phyloP scores from a whole-genome alignment of 345 rosid genomes.

The Bruguiera sexangula region DNA sequence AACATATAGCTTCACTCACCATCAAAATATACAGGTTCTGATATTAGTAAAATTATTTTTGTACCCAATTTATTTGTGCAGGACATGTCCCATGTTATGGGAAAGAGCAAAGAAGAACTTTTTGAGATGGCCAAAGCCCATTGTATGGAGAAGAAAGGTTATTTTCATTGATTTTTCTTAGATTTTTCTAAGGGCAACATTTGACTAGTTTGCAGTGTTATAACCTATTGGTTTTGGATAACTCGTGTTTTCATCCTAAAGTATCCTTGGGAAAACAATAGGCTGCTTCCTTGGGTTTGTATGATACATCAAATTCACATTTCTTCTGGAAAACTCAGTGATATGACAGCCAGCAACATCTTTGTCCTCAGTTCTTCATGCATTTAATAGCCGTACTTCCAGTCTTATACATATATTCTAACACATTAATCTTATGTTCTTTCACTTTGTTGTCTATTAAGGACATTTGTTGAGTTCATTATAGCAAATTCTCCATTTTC shows the following conservation, averaged over 20 bases:
- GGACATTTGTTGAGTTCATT: too few relatives aligned
- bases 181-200: neutral
- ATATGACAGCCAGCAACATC: neutral
- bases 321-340: neutral
- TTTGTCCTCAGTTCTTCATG: neutral
- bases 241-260: neutral
- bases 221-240: neutral
- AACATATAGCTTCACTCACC: neutral
- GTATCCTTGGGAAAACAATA: neutral
- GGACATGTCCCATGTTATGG: constrained; percentile 87
- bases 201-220: neutral
- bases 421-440: neutral
- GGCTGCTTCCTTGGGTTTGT: neutral
- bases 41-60: neutral
- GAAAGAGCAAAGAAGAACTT: constrained; percentile 89
- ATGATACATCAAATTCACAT: neutral
- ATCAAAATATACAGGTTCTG: neutral
- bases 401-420: neutral
- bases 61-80: constrained; percentile 23
- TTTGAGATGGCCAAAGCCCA: constrained; percentile 72
- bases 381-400: neutral
- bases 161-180: constrained; percentile 11
- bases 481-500: neutral
- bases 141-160: constrained; percentile 54
- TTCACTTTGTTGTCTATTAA: neutral